Conservation (phyloP, 495 filamentous ascomycete species). For the Tuber aestivum region DNA sequence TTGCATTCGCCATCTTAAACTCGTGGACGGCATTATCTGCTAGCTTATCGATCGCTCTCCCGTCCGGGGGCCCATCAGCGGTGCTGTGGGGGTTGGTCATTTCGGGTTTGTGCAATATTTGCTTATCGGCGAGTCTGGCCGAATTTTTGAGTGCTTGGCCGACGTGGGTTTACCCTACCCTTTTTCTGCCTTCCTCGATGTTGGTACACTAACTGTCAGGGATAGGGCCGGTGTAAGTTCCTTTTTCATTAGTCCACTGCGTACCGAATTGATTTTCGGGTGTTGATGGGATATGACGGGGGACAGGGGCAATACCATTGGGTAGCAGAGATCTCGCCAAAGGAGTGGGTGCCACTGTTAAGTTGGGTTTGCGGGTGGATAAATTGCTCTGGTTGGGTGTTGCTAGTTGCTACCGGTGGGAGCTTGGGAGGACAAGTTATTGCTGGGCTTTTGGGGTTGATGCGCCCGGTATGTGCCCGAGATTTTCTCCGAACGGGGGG, state of each 20-base stretch:
- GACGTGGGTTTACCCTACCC: conserved; percentile 47
- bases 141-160: conserved; percentile 71
- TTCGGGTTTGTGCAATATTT: conserved; percentile 66
- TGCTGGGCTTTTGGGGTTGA: conserved; percentile 47
- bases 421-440: conserved; percentile 48
- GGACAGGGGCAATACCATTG: conserved; percentile 63
- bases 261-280: neutral
- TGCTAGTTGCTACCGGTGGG: conserved; percentile 36
- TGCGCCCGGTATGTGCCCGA: conserved; percentile 39
- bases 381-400: conserved; percentile 67
- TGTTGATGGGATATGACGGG: neutral
- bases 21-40: conserved; percentile 56
- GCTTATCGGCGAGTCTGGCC: conserved; percentile 62
- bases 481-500: neutral
- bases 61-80: conserved; percentile 51
- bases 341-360: conserved; percentile 56
- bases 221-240: conserved; percentile 45
- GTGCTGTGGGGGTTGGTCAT: conserved; percentile 61
- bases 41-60: conserved; percentile 51
- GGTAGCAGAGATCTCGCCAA: conserved; percentile 61
- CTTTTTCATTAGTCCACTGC: neutral
- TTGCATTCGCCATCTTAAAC: conserved; percentile 58
- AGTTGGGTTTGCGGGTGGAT: conserved; percentile 72
- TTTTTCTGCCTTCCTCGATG: neutral
- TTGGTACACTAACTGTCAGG: conserved; percentile 6